These are phyloP conservation scores for Jatropha multifida DNA, from an alignment of 441 rosid species.

Conservation along the genomic window DNA sequence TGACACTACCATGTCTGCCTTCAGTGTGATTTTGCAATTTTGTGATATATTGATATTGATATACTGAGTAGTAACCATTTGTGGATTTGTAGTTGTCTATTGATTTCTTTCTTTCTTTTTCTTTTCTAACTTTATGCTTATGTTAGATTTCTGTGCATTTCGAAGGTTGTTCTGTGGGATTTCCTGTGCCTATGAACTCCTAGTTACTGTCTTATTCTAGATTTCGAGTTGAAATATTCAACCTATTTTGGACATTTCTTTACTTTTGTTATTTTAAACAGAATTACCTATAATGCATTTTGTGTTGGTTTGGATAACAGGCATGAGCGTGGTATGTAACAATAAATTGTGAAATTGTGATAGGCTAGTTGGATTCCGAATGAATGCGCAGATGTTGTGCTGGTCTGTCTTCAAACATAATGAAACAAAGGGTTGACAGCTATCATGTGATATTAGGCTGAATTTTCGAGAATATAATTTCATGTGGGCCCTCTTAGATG, in stretches of 20 bases:
- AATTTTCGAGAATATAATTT: neutral
- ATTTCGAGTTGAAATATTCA: neutral
- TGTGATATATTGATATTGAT: no score
- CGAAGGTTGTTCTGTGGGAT: neutral
- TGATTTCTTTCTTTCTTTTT: neutral
- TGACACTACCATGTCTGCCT: neutral
- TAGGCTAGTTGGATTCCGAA: neutral
- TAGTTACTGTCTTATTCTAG: neutral
- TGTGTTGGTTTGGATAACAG: neutral
- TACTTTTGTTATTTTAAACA: neutral
- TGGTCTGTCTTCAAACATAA: neutral
- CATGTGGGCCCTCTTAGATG: neutral
- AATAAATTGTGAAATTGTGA: neutral
- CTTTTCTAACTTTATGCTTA: no score
- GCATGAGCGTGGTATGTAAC: neutral
- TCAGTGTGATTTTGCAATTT: neutral
- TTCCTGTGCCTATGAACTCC: neutral
- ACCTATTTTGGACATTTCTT: neutral
- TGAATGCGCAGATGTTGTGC: neutral
- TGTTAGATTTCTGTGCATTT: neutral
- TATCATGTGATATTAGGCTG: neutral
- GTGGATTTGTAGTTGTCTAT: neutral
- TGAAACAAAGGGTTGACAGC: neutral
- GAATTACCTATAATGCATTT: neutral
- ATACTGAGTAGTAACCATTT: neutral